These are phyloP conservation scores for Diutina neorugosa DNA, from an alignment of 1,139 yeast species.

Conservation along the genomic window DNA sequence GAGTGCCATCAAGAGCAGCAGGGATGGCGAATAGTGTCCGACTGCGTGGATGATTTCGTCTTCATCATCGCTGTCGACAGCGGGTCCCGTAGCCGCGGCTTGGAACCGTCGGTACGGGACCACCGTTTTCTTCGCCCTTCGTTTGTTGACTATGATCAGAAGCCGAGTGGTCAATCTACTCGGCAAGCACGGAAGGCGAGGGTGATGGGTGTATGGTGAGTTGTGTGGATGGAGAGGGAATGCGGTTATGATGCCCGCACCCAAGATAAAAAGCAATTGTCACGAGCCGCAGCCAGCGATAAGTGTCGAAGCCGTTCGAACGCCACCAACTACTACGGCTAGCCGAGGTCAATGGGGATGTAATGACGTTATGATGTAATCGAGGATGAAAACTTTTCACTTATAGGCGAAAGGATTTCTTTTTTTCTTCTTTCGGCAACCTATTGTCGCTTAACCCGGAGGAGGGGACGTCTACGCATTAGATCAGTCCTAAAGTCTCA, in stretches of 20 bases:
- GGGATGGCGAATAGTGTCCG: background rate
- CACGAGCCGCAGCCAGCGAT: background rate
- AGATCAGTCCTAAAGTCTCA: too few relatives aligned
- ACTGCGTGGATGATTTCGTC: constrained; percentile 15
- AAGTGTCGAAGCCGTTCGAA: background rate
- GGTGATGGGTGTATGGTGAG: background rate
- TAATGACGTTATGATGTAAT: too few relatives aligned
- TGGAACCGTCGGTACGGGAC: constrained; percentile 71
- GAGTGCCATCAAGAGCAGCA: constrained; percentile 10
- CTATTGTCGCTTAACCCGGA: too few relatives aligned
- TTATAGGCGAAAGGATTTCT: too few relatives aligned
- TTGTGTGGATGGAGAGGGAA: background rate
- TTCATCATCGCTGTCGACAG: constrained; percentile 21
- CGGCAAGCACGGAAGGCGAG: background rate
- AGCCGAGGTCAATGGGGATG: too few relatives aligned
- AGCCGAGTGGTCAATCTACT: background rate
- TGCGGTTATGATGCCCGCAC: background rate
- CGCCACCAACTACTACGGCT: too few relatives aligned
- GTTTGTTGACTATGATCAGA: constrained; percentile 59
- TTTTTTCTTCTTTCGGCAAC: too few relatives aligned
- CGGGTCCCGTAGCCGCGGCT: constrained; percentile 41
- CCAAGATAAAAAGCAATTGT: background rate
- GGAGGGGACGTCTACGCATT: too few relatives aligned
- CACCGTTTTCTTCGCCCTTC: constrained; percentile 71
- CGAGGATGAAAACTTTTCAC: too few relatives aligned